Evolutionary conservation across 192 early-diverging fungal genomes (phyloP).

Genomic region (Coemansia sp.): DNA sequence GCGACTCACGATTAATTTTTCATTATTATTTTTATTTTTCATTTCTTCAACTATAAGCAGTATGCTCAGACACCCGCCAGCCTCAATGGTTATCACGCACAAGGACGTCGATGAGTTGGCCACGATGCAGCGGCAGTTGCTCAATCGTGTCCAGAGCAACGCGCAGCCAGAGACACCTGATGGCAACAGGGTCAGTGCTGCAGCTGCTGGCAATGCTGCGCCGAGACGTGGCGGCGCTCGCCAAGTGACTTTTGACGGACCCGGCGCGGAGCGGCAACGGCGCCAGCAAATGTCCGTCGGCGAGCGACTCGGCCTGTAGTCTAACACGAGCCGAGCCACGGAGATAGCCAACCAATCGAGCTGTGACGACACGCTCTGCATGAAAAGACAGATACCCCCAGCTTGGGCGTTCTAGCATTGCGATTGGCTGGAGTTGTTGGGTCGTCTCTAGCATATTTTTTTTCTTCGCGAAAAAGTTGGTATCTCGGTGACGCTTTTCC

Average conservation of each 20-base stretch:
- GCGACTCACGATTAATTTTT: background rate
- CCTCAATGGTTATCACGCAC: slow-evolving; percentile 37
- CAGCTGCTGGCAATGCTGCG: background rate
- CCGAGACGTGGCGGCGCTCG: background rate
- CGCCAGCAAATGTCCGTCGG: slow-evolving; percentile 37
- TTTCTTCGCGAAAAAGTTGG: background rate
- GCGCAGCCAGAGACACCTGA: background rate
- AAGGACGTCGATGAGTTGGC: slow-evolving; percentile 53
- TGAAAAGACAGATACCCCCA: background rate
- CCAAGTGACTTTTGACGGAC: slow-evolving; percentile 18
- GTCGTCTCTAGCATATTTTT: slow-evolving; percentile 4
- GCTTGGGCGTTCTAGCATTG: background rate
- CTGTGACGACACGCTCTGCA: slow-evolving; percentile 3
- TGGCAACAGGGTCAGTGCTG: background rate
- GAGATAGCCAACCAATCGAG: background rate
- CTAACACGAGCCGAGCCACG: slow-evolving; percentile 3
- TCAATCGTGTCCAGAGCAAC: slow-evolving; percentile 23
- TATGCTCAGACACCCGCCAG: slow-evolving; percentile 52
- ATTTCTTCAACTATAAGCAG: background rate
- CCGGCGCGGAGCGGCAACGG: slow-evolving; percentile 19
- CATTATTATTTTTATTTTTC: background rate
- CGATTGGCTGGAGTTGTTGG: background rate
- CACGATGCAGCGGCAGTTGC: slow-evolving; percentile 36
- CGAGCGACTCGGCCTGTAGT: slow-evolving; percentile 36
- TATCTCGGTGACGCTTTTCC: background rate